These are phyloP conservation scores for Tephrocybe sp. DNA, from an alignment of 768 basidiomycete genomes.

Conservation along the genomic window DNA sequence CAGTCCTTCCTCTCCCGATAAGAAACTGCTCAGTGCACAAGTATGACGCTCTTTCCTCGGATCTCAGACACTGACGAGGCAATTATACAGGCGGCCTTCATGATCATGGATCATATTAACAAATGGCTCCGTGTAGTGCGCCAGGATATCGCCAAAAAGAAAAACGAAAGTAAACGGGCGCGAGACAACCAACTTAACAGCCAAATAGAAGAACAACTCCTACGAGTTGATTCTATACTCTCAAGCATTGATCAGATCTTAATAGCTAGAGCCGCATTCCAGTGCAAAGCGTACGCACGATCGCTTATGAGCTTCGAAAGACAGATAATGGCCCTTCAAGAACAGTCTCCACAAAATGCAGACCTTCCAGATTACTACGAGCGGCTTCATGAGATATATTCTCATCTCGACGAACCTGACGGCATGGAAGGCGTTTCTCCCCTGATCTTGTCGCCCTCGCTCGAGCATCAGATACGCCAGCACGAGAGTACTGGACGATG, in stretches of 20 bases:
- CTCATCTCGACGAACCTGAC: slow-evolving; percentile 94
- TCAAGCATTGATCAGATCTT: slow-evolving; percentile 82
- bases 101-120: slow-evolving; percentile 91
- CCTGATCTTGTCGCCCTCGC: slow-evolving; percentile 79
- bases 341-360: slow-evolving; percentile 33
- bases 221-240: slow-evolving; percentile 76
- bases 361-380: slow-evolving; percentile 79
- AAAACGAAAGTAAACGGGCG: slow-evolving; percentile 47
- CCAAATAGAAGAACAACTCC: slow-evolving; percentile 57
- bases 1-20: slow-evolving; percentile 64
- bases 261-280: slow-evolving; percentile 90
- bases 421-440: slow-evolving; percentile 98
- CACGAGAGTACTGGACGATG: slow-evolving; percentile 96
- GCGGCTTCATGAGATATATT: slow-evolving; percentile 92
- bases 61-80: background rate
- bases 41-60: slow-evolving; percentile 36
- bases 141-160: slow-evolving; percentile 54
- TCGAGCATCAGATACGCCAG: slow-evolving; percentile 96
- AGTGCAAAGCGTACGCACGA: slow-evolving; percentile 92
- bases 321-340: slow-evolving; percentile 58
- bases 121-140: slow-evolving; percentile 81
- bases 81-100: slow-evolving; percentile 77
- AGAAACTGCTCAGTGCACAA: slow-evolving; percentile 91
- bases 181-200: slow-evolving; percentile 33
- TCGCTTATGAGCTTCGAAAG: slow-evolving; percentile 95